Conservation (phyloP, 768 basidiomycete genomes). For the Boletales sp. region DNA sequence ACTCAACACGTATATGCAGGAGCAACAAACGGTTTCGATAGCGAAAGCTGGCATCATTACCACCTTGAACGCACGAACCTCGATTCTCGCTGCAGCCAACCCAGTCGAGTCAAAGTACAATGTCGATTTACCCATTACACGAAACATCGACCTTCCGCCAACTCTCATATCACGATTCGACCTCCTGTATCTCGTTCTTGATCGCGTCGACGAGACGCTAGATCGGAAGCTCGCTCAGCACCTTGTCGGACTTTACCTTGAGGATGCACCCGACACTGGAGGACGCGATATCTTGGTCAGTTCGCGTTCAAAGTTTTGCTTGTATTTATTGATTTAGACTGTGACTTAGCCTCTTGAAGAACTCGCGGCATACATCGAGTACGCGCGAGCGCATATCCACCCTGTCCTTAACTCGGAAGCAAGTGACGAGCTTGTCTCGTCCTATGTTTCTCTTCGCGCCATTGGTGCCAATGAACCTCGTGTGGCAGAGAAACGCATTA, state of each 20-base stretch:
- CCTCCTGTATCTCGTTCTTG: constrained; percentile 90
- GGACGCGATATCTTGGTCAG: constrained; percentile 75
- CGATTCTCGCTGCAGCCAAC: constrained; percentile 95
- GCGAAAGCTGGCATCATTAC: constrained; percentile 99
- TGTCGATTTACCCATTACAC: constrained; percentile 84
- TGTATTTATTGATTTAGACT: constrained; percentile 4
- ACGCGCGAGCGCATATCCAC: constrained; percentile 80
- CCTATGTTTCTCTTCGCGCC: constrained; percentile 93
- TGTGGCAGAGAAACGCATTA: constrained; percentile 88
- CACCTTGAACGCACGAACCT: constrained; percentile 96
- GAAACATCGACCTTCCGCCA: constrained; percentile 96
- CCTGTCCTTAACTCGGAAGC: constrained; percentile 87
- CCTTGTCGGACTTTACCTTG: constrained; percentile 89
- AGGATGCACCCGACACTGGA: constrained; percentile 66
- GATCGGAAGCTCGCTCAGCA: constrained; percentile 90
- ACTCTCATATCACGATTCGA: constrained; percentile 98
- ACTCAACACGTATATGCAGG: constrained; percentile 43
- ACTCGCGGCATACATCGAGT: constrained; percentile 92
- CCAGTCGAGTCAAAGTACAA: constrained; percentile 96
- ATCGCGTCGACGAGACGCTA: constrained; percentile 85
- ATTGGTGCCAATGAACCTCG: constrained; percentile 84
- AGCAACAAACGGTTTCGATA: constrained; percentile 99
- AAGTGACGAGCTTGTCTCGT: constrained; percentile 74
- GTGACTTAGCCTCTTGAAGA: constrained; percentile 74
- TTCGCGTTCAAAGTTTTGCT: constrained; percentile 1